Percentiles rank a stretch among this genome's conserved stretches.
Evolutionary conservation across 345 rosid species (phyloP).

Genomic region (Acer saccharum): DNA sequence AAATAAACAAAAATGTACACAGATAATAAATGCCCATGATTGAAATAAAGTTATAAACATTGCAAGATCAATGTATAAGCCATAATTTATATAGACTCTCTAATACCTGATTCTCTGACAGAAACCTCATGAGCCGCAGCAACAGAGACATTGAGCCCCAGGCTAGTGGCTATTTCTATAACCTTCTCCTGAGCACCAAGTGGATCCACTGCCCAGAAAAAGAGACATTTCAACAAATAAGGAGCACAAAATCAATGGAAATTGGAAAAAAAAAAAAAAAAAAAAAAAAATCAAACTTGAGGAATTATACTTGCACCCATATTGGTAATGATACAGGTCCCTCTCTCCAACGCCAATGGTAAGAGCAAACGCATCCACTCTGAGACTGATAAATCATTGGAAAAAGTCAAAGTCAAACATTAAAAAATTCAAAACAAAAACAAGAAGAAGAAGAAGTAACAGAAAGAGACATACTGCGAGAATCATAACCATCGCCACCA

Average conservation of each 20-base stretch:
- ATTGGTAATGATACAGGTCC: slow-evolving; percentile 78
- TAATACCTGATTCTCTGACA: slow-evolving; percentile 40
- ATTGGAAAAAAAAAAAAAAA: no score
- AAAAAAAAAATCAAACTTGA: neutral
- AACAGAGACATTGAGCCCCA: slow-evolving; percentile 65
- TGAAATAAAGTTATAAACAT: neutral
- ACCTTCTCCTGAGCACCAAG: slow-evolving; percentile 74
- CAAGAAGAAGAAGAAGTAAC: neutral
- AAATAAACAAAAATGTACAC: neutral
- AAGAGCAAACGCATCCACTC: slow-evolving; percentile 85
- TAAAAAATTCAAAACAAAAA: neutral
- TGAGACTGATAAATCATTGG: slow-evolving; percentile 43
- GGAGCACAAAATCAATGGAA: neutral
- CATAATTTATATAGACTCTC: neutral
- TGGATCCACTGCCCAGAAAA: slow-evolving; percentile 62
- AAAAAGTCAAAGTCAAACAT: neutral
- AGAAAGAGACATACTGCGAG: slow-evolving; percentile 55
- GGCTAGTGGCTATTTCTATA: slow-evolving; percentile 57
- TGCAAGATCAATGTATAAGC: neutral
- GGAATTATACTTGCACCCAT: slow-evolving; percentile 84
- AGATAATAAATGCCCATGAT: neutral
- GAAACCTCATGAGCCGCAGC: slow-evolving; percentile 78
- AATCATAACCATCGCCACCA: slow-evolving; percentile 72
- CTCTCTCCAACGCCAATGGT: slow-evolving; percentile 75
- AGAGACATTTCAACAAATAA: neutral